Evolutionary conservation across 192 early-diverging fungal genomes (phyloP), one percentile per base, ranked within the genome.

Genomic region (Coemansia reversa): DNA sequence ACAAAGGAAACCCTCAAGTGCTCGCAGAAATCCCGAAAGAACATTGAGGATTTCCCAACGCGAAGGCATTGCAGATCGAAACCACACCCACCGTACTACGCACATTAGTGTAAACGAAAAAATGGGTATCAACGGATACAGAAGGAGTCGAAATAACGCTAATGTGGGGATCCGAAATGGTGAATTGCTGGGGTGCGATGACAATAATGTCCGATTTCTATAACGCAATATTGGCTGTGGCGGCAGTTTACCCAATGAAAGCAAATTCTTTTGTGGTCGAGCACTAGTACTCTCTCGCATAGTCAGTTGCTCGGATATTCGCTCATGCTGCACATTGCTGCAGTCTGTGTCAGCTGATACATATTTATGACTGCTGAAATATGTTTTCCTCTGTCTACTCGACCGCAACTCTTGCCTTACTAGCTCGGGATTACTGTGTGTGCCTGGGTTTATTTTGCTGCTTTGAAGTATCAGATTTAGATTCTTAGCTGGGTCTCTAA

Each of bases 1-100:
- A 20, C 77, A 80, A 3, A 80, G 53, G 19, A 80, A 71, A 2
- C 77, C 77, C 22, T 80, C 68, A 11, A 74, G 48, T 1, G 77
- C 71, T 0, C 72, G 51, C 18, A 80, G 58, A 25, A 80, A 67
- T 7, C 77, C 77, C 30, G 77, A 80, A 19, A 66, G 69, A 0
- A 68, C 72, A 24, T 71, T 80, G 50, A 80, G 58, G n/a, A 75
- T 63, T 25, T 71, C 69, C 67, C 69, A 80, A 3, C 63, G 62
- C 56, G 77, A 75, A n/a, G 77, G 72, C 72, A 80, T 70, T 1
- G 55, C 54, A 0, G 77, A 74, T 20, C 72, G 55, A 54, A 80
- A 80, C 72, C 72, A 80, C 18, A 80, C 72, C 77, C 77, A 80
- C 0, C 77, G 72, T 1, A 80, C 77, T 2, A 80, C 68, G 24